Conservation (phyloP, 768 basidiomycete species). For the Tricholomella constricta region DNA sequence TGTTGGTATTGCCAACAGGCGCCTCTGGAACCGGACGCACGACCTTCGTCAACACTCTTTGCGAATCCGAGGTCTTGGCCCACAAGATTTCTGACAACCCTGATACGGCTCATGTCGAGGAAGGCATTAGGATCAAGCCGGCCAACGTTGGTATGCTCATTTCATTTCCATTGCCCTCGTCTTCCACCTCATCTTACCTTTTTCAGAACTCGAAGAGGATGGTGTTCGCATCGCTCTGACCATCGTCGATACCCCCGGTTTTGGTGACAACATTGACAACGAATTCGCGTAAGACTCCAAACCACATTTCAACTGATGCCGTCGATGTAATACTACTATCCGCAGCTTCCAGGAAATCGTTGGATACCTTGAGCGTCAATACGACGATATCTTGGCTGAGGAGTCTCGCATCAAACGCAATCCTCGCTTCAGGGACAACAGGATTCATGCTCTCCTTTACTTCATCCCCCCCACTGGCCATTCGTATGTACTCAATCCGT, state of each 20-base stretch:
- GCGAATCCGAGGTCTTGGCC: slow-evolving; percentile 88
- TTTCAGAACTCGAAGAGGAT: slow-evolving; percentile 93
- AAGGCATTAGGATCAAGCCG: slow-evolving; percentile 93
- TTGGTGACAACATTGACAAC: slow-evolving; percentile 98
- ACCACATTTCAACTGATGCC: slow-evolving; percentile 1
- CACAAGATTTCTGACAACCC: slow-evolving; percentile 88
- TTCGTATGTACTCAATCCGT: slow-evolving; percentile 64
- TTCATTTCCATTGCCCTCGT: neutral
- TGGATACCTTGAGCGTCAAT: slow-evolving; percentile 96
- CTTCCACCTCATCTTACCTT: slow-evolving; percentile 7
- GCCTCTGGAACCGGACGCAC: slow-evolving; percentile 97
- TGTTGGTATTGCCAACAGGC: slow-evolving; percentile 51
- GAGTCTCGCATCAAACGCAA: slow-evolving; percentile 99
- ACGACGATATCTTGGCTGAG: slow-evolving; percentile 97
- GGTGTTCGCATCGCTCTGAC: slow-evolving; percentile 97
- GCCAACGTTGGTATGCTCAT: slow-evolving; percentile 80
- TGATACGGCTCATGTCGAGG: slow-evolving; percentile 89
- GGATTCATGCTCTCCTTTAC: slow-evolving; percentile 94
- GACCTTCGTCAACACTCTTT: slow-evolving; percentile 99
- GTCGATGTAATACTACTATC: slow-evolving; percentile 2
- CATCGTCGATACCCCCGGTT: slow-evolving; percentile 98
- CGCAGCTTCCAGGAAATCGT: slow-evolving; percentile 95
- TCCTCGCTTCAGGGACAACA: slow-evolving; percentile 97
- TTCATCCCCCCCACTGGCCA: slow-evolving; percentile 99
- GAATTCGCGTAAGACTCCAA: slow-evolving; percentile 82